Conservation (phyloP, 495 filamentous ascomycete species). For the Penicillium longicatenatum region DNA sequence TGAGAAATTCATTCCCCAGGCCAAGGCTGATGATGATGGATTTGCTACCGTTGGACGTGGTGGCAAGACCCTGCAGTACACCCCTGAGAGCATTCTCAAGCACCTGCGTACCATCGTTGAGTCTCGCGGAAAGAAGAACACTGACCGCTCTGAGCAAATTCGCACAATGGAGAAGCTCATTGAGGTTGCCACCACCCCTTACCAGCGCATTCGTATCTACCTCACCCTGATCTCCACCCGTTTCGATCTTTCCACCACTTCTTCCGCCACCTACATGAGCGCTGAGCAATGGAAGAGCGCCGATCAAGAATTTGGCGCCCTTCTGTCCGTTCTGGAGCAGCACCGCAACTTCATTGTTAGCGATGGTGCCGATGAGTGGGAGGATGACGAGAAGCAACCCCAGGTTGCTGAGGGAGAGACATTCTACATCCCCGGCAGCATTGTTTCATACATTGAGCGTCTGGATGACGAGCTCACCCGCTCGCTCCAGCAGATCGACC, state of each 20-base stretch:
- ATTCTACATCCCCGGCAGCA: slow-evolving; percentile 86
- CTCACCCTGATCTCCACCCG: slow-evolving; percentile 90
- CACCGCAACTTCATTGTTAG: slow-evolving; percentile 79
- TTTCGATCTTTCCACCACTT: slow-evolving; percentile 81
- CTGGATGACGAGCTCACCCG: slow-evolving; percentile 97
- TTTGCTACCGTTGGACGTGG: slow-evolving; percentile 84
- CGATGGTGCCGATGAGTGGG: slow-evolving; percentile 96
- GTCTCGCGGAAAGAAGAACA: slow-evolving; percentile 97
- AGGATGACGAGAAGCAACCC: slow-evolving; percentile 94
- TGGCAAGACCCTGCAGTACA: slow-evolving; percentile 84
- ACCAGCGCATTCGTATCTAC: slow-evolving; percentile 93
- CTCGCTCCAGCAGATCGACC: slow-evolving; percentile 94
- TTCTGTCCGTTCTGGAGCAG: slow-evolving; percentile 78
- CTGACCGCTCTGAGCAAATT: slow-evolving; percentile 92
- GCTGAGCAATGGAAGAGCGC: slow-evolving; percentile 96
- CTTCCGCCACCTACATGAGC: slow-evolving; percentile 82
- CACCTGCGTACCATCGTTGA: slow-evolving; percentile 91
- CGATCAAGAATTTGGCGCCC: slow-evolving; percentile 75
- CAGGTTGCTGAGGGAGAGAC: slow-evolving; percentile 68
- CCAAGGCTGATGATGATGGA: slow-evolving; percentile 76
- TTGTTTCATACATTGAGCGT: slow-evolving; percentile 92
- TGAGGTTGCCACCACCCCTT: slow-evolving; percentile 84
- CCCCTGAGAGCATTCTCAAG: slow-evolving; percentile 97
- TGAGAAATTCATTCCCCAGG: slow-evolving; percentile 43
- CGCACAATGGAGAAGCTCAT: slow-evolving; percentile 94